Conservation (phyloP, 2,329 filamentous ascomycete species). For the Chaetomium sp. region DNA sequence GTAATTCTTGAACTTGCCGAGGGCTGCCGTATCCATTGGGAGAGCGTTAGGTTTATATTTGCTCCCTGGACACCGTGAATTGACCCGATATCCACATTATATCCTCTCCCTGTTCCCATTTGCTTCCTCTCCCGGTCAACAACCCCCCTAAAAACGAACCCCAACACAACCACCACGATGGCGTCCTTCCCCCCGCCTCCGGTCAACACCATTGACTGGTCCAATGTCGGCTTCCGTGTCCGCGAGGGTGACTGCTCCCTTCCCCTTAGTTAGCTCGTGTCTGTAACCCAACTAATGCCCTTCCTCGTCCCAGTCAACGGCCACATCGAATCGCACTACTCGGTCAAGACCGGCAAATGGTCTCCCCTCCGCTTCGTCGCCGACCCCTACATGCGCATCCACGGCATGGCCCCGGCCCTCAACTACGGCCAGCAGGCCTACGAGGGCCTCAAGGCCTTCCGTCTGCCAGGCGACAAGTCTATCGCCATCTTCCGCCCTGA, state of each 20-base stretch:
- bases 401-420: slow-evolving; percentile 91
- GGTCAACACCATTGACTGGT: slow-evolving; percentile 87
- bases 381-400: slow-evolving; percentile 83
- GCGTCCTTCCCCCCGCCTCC: slow-evolving; percentile 73
- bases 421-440: slow-evolving; percentile 99
- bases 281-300: background rate
- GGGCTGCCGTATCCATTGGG: background rate
- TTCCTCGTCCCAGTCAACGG: slow-evolving; percentile 71
- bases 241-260: slow-evolving; percentile 70
- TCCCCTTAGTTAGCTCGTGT: background rate
- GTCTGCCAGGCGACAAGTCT: slow-evolving; percentile 64
- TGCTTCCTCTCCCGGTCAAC: background rate
- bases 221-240: slow-evolving; percentile 87
- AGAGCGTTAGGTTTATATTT: background rate
- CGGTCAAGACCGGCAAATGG: slow-evolving; percentile 74
- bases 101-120: background rate
- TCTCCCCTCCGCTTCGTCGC: slow-evolving; percentile 74
- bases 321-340: slow-evolving; percentile 88
- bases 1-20: background rate
- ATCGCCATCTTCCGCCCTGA: slow-evolving; percentile 88
- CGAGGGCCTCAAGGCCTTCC: slow-evolving; percentile 98
- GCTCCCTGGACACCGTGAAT: background rate
- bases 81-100: background rate
- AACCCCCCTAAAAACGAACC: background rate
- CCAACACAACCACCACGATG: slow-evolving; percentile 41